Evolutionary conservation across 1,284 basidiomycete genomes (phyloP).

Genomic region (Polyporus tsugae): DNA sequence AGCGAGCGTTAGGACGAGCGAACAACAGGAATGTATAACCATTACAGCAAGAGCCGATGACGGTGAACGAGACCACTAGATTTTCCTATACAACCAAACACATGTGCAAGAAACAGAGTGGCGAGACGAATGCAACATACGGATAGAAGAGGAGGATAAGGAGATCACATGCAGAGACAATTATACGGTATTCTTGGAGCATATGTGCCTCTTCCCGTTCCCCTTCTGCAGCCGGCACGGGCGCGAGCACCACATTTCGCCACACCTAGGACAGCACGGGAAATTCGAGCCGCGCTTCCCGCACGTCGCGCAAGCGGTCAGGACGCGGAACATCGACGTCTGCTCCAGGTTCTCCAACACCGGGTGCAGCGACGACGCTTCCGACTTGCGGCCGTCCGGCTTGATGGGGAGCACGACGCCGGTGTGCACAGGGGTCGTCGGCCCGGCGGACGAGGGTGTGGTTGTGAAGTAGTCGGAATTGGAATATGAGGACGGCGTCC

Average conservation of each 20-base stretch:
- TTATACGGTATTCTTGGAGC: constrained; percentile 24
- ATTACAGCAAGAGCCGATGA: not conserved
- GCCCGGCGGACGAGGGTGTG: constrained; percentile 38
- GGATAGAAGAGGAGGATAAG: not conserved
- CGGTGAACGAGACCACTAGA: not conserved
- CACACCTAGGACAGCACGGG: constrained; percentile 71
- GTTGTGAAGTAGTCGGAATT: constrained; percentile 42
- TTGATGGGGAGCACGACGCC: constrained; percentile 22
- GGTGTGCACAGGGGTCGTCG: constrained; percentile 35
- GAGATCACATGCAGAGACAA: not conserved
- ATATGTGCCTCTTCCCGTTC: constrained; percentile 55
- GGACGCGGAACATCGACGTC: constrained; percentile 59
- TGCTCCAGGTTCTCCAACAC: constrained; percentile 63
- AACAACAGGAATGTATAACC: not conserved
- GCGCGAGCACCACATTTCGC: constrained; percentile 74
- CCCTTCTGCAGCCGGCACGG: constrained; percentile 62
- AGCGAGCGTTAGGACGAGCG: not conserved
- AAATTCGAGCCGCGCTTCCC: constrained; percentile 64
- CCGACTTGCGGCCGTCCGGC: constrained; percentile 13
- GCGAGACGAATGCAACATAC: not conserved
- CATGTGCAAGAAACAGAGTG: not conserved
- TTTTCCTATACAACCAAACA: not conserved
- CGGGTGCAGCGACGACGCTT: constrained; percentile 49
- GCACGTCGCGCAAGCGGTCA: constrained; percentile 63
- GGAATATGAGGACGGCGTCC: constrained; percentile 42